Percentiles rank a stretch among this genome's conserved stretches.
phyloP scores from a whole-genome alignment of 129 eudicot species.

The Flaveria brownii region DNA sequence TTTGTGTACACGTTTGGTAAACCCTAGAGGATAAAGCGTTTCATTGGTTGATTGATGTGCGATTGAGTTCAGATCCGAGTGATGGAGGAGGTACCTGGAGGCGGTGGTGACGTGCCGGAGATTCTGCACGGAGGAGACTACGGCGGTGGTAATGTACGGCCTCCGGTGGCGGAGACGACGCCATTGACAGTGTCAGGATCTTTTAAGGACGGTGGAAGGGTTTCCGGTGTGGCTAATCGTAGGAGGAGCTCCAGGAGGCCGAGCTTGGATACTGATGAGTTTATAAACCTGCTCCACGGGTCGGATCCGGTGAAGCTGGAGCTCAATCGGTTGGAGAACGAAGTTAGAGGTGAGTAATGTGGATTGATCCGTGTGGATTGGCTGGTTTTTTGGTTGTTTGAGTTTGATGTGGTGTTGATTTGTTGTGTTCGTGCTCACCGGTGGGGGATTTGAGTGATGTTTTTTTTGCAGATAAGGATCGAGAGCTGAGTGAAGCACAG shows the following conservation, averaged over 20 bases:
- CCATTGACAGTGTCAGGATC: constrained; percentile 61
- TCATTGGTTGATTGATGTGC: constrained; percentile 44
- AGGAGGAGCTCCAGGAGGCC: constrained; percentile 67
- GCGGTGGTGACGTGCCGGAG: constrained; percentile 47
- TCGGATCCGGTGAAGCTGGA: constrained; percentile 98
- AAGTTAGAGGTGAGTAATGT: constrained; percentile 77
- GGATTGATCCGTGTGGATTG: constrained; percentile 40
- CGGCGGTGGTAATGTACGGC: constrained; percentile 51
- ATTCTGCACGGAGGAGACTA: constrained; percentile 37
- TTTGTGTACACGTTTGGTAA: constrained; percentile 17
- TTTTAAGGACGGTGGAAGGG: constrained; percentile 53
- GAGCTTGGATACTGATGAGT: constrained; percentile 87
- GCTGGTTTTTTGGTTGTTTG: constrained; percentile 6
- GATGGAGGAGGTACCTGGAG: constrained; percentile 68
- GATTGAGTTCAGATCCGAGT: constrained; percentile 54
- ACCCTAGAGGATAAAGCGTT: constrained; percentile 32
- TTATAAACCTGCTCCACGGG: constrained; percentile 80
- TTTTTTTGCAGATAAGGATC: constrained; percentile 71
- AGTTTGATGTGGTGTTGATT: constrained; percentile 2
- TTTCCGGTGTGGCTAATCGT: constrained; percentile 42
- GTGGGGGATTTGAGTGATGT: background rate
- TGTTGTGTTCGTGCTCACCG: background rate
- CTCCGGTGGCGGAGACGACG: constrained; percentile 34
- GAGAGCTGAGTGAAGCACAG: constrained; percentile 78
- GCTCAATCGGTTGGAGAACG: constrained; percentile 93